Evolutionary conservation across 139 green algal genomes (phyloP).

Genomic region (Chlamydomonas sphaeroides): DNA sequence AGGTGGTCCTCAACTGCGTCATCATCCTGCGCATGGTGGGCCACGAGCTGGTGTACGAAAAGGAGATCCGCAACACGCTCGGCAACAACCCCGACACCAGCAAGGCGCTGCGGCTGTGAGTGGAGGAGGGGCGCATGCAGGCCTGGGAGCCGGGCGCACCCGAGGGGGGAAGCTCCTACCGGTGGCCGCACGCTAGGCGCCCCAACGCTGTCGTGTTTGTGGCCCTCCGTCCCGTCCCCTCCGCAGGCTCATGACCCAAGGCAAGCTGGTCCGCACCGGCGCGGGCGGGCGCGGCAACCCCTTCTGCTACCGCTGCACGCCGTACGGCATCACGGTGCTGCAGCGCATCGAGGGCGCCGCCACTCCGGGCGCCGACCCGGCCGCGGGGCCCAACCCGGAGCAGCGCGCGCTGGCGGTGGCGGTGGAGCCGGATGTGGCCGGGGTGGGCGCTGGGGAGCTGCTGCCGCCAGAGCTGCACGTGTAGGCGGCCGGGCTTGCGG

Average conservation of each 20-base stretch:
- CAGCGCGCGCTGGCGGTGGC: constrained; percentile 31
- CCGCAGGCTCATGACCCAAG: constrained; percentile 50
- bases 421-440: background rate
- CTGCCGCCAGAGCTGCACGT: too few relatives aligned
- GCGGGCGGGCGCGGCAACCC: constrained; percentile 59
- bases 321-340: constrained; percentile 20
- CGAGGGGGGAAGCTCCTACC: too few relatives aligned
- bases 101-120: constrained; percentile 63
- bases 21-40: constrained; percentile 39
- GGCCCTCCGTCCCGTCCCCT: background rate
- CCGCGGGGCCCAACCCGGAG: background rate
- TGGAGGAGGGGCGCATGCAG: too few relatives aligned
- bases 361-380: constrained; percentile 1
- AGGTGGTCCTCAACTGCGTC: constrained; percentile 33
- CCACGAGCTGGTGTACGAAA: constrained; percentile 37
- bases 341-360: constrained; percentile 17
- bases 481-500: too few relatives aligned
- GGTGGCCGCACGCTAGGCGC: too few relatives aligned
- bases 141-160: too few relatives aligned
- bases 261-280: constrained; percentile 52
- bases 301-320: constrained; percentile 50
- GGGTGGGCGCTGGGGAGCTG: too few relatives aligned
- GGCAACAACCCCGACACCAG: constrained; percentile 70
- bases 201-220: too few relatives aligned
- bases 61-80: constrained; percentile 47